Evolutionary conservation across 2,329 filamentous ascomycete species (phyloP), one percentile per base, ranked within the genome.

Genomic region (Cercospora canescens): DNA sequence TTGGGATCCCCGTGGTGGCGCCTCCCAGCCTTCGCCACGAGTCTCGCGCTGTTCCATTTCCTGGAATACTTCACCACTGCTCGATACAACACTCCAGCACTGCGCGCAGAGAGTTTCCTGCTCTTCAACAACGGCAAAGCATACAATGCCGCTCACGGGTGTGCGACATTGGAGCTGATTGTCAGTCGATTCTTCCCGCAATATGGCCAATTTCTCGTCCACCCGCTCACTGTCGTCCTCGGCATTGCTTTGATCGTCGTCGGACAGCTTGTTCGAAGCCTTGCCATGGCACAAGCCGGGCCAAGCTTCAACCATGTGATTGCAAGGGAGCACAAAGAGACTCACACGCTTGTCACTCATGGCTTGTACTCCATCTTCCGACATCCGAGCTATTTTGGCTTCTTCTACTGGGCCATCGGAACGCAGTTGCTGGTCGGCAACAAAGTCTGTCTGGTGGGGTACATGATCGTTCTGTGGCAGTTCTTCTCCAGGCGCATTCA

Each of bases 351-450:
- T n/a, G 91, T 99, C 2, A 96, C 91, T 0, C 83, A 83, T 30
- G 95, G 95, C 0, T 81, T 98, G 35, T 99, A 98, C 78, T 81
- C 82, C 7, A 78, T 86, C 52, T 81, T 96, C 60, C 84, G 95
- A 26, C 95, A 99, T 79, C 95, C 95, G 12, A 91, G 91, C 66
- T 99, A 99, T 80, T 97, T 98, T 81, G 95, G 94, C 3, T 99
- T 97, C 82, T 99, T 97, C 80, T 98, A 93, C 89, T 99, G 94
- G 94, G 93, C 92, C 0, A 76, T 98, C n/a, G 95, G 95, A 5
- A 97, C 94, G 12, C 95, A 99, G 83, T 76, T 98, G 50, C 88
- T 96, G 62, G 84, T 97, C 69, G 94, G 94, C 18, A 99, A 99
- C 79, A 80, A 86, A 8, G 70, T 96, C 2, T 96, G 93, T 77